phyloP scores from a whole-genome alignment of 2,329 filamentous ascomycete species.

The Cercospora beticola region DNA sequence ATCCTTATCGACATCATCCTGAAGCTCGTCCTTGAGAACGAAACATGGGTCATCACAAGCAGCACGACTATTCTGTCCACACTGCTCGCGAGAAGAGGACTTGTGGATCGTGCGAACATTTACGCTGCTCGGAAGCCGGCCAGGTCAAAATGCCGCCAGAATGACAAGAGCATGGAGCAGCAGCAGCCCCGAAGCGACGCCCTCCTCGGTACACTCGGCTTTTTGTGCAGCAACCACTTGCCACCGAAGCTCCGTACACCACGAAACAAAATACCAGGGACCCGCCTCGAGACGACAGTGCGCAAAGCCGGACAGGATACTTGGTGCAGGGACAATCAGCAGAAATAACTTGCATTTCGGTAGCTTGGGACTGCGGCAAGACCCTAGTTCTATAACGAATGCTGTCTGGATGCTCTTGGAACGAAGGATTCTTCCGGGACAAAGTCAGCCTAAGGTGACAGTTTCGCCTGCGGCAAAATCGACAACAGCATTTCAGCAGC shows the following conservation, averaged over 20 bases:
- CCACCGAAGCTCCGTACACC: background rate
- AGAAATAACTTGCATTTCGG: background rate
- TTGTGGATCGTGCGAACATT: background rate
- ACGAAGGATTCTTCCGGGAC: background rate
- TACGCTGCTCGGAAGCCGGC: background rate
- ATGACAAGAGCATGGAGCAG: background rate
- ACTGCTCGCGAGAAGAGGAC: background rate
- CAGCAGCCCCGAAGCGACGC: background rate
- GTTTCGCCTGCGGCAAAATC: background rate
- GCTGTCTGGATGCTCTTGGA: background rate
- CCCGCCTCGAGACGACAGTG: background rate
- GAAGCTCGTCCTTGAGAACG: background rate
- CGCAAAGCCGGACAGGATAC: background rate
- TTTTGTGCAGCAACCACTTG: background rate
- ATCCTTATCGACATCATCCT: background rate
- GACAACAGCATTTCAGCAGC: background rate
- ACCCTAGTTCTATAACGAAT: too few species aligned
- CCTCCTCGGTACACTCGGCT: background rate
- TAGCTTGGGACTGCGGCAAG: background rate
- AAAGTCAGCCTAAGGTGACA: background rate
- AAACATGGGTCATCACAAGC: background rate
- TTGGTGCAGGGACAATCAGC: background rate
- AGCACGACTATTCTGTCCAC: background rate
- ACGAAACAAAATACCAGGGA: background rate
- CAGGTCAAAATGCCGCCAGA: background rate